Conservation (phyloP, 2,329 filamentous ascomycete species). For the Neodidymelliopsis sp. region DNA sequence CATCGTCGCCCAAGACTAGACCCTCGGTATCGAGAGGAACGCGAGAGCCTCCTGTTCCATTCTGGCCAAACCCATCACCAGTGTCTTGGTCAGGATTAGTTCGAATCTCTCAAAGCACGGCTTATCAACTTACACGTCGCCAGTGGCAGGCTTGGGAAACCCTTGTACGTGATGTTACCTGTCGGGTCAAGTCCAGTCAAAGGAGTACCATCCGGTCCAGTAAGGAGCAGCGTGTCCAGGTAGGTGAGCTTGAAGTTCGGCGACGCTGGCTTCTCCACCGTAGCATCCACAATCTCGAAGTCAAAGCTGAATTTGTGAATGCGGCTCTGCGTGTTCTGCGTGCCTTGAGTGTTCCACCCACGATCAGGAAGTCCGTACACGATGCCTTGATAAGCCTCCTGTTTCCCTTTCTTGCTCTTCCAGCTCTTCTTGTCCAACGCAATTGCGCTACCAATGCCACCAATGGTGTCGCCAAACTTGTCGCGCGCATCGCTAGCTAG, state of each 20-base stretch:
- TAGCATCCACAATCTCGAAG: slow-evolving; percentile 64
- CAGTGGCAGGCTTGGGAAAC: slow-evolving; percentile 68
- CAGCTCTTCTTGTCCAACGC: slow-evolving; percentile 68
- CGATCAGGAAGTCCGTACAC: slow-evolving; percentile 71
- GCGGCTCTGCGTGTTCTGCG: slow-evolving; percentile 71
- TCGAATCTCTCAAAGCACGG: too few species aligned
- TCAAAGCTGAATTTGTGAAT: slow-evolving; percentile 72
- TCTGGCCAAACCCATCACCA: slow-evolving; percentile 72
- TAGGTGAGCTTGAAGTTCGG: slow-evolving; percentile 71
- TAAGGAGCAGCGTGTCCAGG: slow-evolving; percentile 70
- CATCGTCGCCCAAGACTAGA: slow-evolving; percentile 66
- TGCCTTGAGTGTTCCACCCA: slow-evolving; percentile 76
- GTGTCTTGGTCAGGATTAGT: slow-evolving; percentile 45
- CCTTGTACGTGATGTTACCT: slow-evolving; percentile 55
- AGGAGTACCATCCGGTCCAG: slow-evolving; percentile 67
- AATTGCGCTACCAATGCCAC: slow-evolving; percentile 70
- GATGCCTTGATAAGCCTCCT: slow-evolving; percentile 64
- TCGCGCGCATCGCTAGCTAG: slow-evolving; percentile 66
- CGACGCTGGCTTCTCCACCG: slow-evolving; percentile 59
- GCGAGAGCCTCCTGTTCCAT: slow-evolving; percentile 65
- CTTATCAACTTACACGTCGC: slow-evolving; percentile 58
- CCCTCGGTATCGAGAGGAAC: slow-evolving; percentile 73
- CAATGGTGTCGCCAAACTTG: slow-evolving; percentile 73
- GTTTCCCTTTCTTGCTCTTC: slow-evolving; percentile 58
- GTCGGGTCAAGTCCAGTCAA: slow-evolving; percentile 53